Percentiles rank a stretch among this genome's conserved stretches.
phyloP scores from a whole-genome alignment of 225 moss, liverwort and hornwort species.

The Pseudoscleropodium purum region DNA sequence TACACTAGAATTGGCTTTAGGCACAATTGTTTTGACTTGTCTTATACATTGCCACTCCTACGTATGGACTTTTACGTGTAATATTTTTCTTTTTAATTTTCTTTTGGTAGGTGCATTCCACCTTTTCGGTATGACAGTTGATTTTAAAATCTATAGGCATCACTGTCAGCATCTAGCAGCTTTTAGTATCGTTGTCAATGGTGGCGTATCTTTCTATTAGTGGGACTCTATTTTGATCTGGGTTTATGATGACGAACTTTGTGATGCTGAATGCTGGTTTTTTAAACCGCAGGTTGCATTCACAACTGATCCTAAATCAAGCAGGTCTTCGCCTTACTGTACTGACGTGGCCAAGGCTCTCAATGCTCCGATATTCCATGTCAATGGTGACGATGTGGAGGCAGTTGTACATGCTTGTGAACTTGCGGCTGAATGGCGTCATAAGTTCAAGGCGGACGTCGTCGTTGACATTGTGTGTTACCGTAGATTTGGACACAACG shows the following conservation, averaged over 20 bases:
- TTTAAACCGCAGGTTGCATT: constrained; percentile 42
- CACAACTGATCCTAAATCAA: constrained; percentile 97
- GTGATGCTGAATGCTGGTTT: background rate
- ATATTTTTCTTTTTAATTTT: background rate
- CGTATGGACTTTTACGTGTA: background rate
- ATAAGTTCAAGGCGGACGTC: constrained; percentile 80
- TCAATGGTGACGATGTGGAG: constrained; percentile 98
- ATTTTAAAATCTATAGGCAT: background rate
- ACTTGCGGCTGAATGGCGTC: constrained; percentile 92
- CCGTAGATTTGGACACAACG: constrained; percentile 95
- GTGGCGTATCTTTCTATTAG: background rate
- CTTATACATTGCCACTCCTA: background rate
- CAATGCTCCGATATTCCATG: constrained; percentile 94
- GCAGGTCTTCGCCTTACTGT: constrained; percentile 95
- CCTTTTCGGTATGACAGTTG: background rate
- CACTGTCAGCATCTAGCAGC: background rate
- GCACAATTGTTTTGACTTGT: background rate
- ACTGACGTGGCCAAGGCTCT: constrained; percentile 98
- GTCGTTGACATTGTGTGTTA: constrained; percentile 98
- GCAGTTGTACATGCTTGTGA: constrained; percentile 92
- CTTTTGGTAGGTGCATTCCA: background rate
- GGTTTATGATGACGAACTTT: background rate
- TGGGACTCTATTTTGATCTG: background rate
- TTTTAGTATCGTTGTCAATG: background rate
- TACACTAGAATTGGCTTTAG: background rate